A percentile compares a stretch with the other conserved stretches of the same genome.
Conservation (phyloP, 139 green algal genomes). For the Auxenochlorella protothecoides region DNA sequence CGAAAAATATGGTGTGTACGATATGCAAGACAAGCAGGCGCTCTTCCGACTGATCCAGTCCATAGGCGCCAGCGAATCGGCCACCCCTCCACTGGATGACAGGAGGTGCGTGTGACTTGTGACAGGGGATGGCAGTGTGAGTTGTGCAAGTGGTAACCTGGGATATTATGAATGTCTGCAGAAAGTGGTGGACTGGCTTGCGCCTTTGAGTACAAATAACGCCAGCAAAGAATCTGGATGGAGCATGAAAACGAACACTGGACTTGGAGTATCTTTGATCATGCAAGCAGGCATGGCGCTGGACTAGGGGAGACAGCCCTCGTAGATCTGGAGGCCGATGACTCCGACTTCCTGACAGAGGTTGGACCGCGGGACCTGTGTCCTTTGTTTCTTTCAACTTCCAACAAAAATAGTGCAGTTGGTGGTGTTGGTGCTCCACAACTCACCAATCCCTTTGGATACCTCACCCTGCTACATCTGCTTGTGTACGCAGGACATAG, state of each 20-base stretch:
- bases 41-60: slow-evolving; percentile 63
- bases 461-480: background rate
- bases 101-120: background rate
- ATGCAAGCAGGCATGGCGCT: too few species aligned
- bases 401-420: background rate
- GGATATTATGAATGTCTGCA: too few species aligned
- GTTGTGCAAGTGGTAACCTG: too few species aligned
- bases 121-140: too few species aligned
- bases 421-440: too few species aligned
- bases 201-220: too few species aligned
- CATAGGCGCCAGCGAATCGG: slow-evolving; percentile 8
- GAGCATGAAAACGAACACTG: too few species aligned
- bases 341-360: slow-evolving; percentile 44
- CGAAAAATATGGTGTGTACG: slow-evolving; percentile 44
- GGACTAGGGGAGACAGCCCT: slow-evolving; percentile 11
- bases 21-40: slow-evolving; percentile 66
- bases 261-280: too few species aligned
- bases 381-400: background rate
- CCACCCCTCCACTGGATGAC: background rate
- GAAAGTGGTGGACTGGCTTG: too few species aligned
- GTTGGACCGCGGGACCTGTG: slow-evolving; percentile 3
- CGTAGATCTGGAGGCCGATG: slow-evolving; percentile 67
- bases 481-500: slow-evolving; percentile 8
- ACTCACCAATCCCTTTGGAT: too few species aligned
- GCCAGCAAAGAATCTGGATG: too few species aligned